Percentiles rank a stretch among this genome's conserved stretches.
Evolutionary conservation across 352 stramenopile genomes (phyloP).

Genomic region (Globisporangium abappressorium): DNA sequence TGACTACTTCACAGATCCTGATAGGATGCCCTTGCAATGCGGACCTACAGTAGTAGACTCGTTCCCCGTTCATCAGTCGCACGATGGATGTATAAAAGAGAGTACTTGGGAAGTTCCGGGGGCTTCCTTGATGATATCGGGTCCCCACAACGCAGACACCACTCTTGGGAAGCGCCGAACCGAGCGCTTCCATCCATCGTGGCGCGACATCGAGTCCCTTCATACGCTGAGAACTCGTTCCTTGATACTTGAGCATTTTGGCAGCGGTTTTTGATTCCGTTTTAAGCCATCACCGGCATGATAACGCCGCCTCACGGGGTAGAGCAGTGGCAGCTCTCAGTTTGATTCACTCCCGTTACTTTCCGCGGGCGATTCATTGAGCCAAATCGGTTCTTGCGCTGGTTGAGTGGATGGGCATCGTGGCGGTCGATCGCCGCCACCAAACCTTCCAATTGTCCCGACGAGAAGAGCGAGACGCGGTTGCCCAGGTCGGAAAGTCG

Average conservation of each 20-base stretch:
- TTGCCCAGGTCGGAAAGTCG: neutral
- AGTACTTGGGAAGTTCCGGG: too few species aligned
- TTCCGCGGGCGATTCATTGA: neutral
- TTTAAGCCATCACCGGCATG: neutral
- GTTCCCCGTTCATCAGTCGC: too few species aligned
- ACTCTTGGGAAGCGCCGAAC: too few species aligned
- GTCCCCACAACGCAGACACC: too few species aligned
- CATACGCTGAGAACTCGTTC: neutral
- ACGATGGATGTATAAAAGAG: too few species aligned
- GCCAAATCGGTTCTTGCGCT: neutral
- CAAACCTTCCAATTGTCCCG: neutral
- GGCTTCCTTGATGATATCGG: too few species aligned
- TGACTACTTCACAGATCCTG: neutral
- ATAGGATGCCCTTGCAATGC: neutral
- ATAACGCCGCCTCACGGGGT: neutral
- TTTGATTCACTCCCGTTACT: neutral
- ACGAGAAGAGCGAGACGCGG: neutral
- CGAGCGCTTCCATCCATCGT: too few species aligned
- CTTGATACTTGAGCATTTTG: neutral
- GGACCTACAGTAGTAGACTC: neutral
- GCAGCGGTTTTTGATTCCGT: neutral
- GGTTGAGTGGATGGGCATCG: neutral
- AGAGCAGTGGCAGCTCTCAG: neutral
- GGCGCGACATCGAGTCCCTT: neutral
- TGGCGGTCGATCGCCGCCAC: constrained; percentile 2